A percentile compares a stretch with the other conserved stretches of the same genome.
phyloP scores from a whole-genome alignment of 306 rosid genomes.

The Canavalia gladiata region DNA sequence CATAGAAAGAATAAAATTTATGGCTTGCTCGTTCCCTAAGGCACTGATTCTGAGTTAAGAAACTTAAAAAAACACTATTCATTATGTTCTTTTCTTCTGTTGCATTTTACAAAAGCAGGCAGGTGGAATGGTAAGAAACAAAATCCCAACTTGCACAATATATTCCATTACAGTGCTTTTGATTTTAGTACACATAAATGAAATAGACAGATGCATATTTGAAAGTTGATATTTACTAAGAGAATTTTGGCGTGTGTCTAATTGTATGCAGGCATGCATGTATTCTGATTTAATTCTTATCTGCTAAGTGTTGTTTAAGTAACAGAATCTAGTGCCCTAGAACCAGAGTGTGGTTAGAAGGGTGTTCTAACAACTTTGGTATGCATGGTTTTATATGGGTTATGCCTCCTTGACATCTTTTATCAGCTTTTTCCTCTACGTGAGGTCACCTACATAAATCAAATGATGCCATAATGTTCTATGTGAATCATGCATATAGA shows the following conservation, averaged over 20 bases:
- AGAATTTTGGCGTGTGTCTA: neutral
- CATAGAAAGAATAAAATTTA: neutral
- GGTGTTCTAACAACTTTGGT: conserved; percentile 1
- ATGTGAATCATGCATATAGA: neutral
- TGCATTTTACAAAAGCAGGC: conserved; percentile 13
- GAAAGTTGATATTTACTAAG: neutral
- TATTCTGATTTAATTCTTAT: too few species aligned
- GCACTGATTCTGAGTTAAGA: neutral
- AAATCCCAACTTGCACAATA: neutral
- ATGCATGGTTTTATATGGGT: conserved; percentile 3
- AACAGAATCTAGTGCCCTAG: neutral
- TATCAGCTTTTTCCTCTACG: neutral
- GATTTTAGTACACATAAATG: conserved; percentile 5
- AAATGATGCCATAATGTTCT: neutral
- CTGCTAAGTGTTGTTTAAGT: neutral
- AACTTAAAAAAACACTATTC: conserved; percentile 22
- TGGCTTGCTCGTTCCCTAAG: conserved; percentile 15
- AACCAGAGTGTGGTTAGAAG: neutral
- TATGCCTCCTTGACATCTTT: conserved; percentile 6
- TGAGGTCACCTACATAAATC: neutral
- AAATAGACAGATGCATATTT: conserved; percentile 3
- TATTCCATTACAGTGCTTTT: neutral
- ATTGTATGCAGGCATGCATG: neutral
- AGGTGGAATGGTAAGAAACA: neutral
- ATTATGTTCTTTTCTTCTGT: conserved; percentile 4